These are phyloP conservation scores for Benincasa hispida DNA, from an alignment of 306 rosid genomes.

Conservation along the genomic window DNA sequence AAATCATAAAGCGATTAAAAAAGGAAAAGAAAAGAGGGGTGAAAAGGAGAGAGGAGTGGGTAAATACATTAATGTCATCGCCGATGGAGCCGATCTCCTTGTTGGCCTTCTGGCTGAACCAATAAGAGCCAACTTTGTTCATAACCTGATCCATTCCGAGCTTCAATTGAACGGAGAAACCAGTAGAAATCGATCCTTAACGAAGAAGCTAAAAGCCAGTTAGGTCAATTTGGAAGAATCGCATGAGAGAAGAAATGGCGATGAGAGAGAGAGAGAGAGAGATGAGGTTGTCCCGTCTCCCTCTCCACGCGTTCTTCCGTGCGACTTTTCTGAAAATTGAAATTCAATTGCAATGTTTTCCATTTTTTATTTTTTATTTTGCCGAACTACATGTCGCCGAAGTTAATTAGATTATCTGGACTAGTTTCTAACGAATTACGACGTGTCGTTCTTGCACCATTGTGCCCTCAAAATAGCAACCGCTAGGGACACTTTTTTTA, in stretches of 20 bases:
- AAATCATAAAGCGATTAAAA: background rate
- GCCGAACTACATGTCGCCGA: background rate
- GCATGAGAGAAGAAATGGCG: background rate
- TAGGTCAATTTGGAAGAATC: background rate
- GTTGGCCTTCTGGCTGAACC: slow-evolving; percentile 12
- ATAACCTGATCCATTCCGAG: slow-evolving; percentile 12
- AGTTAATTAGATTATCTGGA: background rate
- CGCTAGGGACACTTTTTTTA: no score
- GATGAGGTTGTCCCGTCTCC: background rate
- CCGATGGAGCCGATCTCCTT: slow-evolving; percentile 11
- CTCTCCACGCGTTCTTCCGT: slow-evolving; percentile 3
- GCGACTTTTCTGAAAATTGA: background rate
- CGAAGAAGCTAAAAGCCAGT: background rate
- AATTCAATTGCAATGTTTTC: background rate
- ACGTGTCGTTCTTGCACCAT: background rate
- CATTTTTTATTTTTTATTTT: background rate
- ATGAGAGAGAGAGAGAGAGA: background rate
- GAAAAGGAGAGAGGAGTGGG: background rate
- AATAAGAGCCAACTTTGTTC: slow-evolving; percentile 12
- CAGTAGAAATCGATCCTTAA: background rate
- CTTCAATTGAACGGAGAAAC: background rate
- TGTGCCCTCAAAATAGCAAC: background rate
- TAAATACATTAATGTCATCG: slow-evolving; percentile 9
- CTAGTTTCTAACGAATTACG: background rate
- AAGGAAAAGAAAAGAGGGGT: background rate